Percentiles rank a stretch among this genome's conserved stretches.
Conservation (phyloP, 345 rosid genomes). For the Hibiscus mutabilis region DNA sequence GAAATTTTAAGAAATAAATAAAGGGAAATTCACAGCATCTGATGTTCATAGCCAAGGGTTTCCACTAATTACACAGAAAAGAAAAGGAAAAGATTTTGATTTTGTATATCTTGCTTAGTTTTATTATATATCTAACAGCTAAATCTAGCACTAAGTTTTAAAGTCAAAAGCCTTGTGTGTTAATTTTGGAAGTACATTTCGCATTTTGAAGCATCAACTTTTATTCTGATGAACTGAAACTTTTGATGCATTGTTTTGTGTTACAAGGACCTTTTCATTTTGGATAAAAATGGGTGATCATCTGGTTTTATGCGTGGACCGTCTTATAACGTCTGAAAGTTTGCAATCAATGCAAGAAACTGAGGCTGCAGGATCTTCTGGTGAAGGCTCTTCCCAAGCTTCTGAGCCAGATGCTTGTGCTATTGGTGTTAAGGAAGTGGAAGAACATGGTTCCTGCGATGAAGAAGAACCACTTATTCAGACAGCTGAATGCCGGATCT, state of each 20-base stretch:
- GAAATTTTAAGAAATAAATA: neutral
- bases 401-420: conserved; percentile 27
- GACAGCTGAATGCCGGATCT: conserved; percentile 81
- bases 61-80: neutral
- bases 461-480: conserved; percentile 69
- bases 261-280: conserved; percentile 6
- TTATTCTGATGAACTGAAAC: conserved; percentile 4
- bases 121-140: neutral
- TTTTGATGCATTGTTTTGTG: neutral
- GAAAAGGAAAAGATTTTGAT: neutral
- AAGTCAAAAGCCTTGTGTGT: neutral
- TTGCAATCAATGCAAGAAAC: conserved; percentile 24
- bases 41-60: neutral
- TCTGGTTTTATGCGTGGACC: conserved; percentile 65
- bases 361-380: conserved; percentile 26
- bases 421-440: conserved; percentile 25
- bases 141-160: neutral
- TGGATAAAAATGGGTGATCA: conserved; percentile 60
- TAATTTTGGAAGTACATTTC: conserved; percentile 15
- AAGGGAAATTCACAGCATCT: neutral
- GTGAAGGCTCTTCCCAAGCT: conserved; percentile 33
- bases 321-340: conserved; percentile 44
- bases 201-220: neutral
- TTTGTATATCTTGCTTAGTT: neutral
- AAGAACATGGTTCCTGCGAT: conserved; percentile 19